Base-by-base conservation (phyloP, 208 protist species). In the Angomonas desouzai region DNA sequence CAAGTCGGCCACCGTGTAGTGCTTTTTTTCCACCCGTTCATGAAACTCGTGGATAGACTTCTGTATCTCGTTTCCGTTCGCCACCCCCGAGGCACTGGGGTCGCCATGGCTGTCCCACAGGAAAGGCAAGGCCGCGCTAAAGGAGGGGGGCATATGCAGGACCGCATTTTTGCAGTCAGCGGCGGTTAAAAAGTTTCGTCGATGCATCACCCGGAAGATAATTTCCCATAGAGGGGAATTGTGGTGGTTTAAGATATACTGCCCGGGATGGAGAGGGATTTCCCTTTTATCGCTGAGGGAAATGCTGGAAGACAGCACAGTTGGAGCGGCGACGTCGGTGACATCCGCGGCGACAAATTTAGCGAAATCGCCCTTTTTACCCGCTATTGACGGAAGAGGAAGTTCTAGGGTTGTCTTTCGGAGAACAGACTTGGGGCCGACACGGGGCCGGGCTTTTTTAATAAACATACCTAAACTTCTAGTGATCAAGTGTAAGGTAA, bases 191-290 rank as follows among this genome's bases (percentile, higher is more conserved):
- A 72, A 70, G 0, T 78, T 70, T 32, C 85, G 85, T 11, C 43
- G 45, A 32, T 78, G 72, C 62, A 92, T 59, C 18, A 70, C 45
- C 20, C 60, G 9, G 49, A 92, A 51, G 7, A 85, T 60, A 1
- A 59, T 65, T 0, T 79, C 60, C 79, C 79, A 85, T 16, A 81
- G 18, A 3, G 75, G 53, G 20, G 68, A 66, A 64, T 85, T 85
- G 40, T 51, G 3, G 30, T 59, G 53, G 58, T 85, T 74, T 6
- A 85, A 38, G 2, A 85, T 30, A 34, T 49, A 60, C 18, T 58
- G 53, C 1, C 53, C 43, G 0, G 75, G 47, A 20, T 66, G 36
- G 9, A 32, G 33, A 1, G 66, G 22, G 0, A 81, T 68, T 0
- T 49, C 45, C 6, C 22, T 9, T 25, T 51, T 66, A 32, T 47